Percentiles rank a stretch among this genome's conserved stretches.
Evolutionary conservation across 2,329 filamentous ascomycete species (phyloP).

Genomic region (Colletotrichum neosansevieriae): DNA sequence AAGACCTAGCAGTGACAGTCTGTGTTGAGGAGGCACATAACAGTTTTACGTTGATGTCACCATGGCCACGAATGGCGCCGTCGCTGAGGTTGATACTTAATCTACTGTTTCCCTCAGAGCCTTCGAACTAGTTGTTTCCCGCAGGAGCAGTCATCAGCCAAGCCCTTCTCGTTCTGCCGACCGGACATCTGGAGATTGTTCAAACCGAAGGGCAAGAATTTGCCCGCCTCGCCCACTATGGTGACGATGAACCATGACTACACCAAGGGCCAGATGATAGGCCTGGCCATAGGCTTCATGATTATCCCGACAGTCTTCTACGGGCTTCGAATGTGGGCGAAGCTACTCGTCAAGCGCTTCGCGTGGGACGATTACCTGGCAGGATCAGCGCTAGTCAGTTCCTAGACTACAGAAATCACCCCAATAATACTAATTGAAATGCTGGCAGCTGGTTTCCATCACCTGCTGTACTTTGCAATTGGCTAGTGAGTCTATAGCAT

Average conservation of each 20-base stretch:
- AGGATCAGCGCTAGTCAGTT: constrained; percentile 33
- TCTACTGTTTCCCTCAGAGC: too few relatives aligned
- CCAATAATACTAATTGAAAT: background rate
- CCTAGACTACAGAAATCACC: too few relatives aligned
- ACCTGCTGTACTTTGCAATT: constrained; percentile 33
- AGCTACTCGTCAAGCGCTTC: constrained; percentile 36
- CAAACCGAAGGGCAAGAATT: background rate
- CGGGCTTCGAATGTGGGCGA: constrained; percentile 35
- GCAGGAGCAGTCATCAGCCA: background rate
- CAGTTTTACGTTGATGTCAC: too few relatives aligned
- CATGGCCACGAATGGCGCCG: too few relatives aligned
- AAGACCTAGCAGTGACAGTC: too few relatives aligned
- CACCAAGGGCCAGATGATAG: constrained; percentile 38
- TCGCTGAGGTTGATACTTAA: too few relatives aligned
- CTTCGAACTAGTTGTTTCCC: too few relatives aligned
- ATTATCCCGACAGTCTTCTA: constrained; percentile 35
- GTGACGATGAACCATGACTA: constrained; percentile 32
- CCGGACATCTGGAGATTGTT: background rate
- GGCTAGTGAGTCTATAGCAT: background rate
- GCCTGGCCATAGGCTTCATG: constrained; percentile 37
- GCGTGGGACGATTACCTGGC: constrained; percentile 38
- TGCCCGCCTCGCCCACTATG: constrained; percentile 2
- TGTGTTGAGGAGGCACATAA: too few relatives aligned
- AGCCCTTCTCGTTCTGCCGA: background rate
- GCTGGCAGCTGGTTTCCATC: constrained; percentile 17